Evolutionary conservation across 2,329 filamentous ascomycete species (phyloP), one percentile per base, ranked within the genome.

Genomic region (Sporothrix brasiliensis): DNA sequence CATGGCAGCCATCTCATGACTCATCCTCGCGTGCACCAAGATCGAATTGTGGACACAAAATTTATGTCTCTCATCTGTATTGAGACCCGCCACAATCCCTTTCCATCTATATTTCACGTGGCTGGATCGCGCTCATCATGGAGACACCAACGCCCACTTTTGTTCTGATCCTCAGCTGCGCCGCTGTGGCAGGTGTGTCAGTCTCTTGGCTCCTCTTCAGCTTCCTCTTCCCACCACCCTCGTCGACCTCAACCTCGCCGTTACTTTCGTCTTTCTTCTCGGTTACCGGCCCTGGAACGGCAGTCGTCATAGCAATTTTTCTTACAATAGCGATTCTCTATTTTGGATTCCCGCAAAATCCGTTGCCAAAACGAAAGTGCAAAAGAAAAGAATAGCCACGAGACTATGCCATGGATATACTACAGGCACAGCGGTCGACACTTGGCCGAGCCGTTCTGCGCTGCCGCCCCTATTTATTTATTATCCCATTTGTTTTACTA

Each of bases 251-350:
- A 5, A 27, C 5, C 7, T 5, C 21, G 24, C 34, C 61, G 27
- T 65, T 34, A n/a, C 34, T 44, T 21, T 50, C 61, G 27, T 34
- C 44, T 16, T 16, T 34, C 14, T 30, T n/a, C 44, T 65, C 61
- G 61, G 50, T 34, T 34, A 65, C 61, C 24, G 61, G 61, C 27
- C 60, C 61, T 65, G 61, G 41, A 34, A 34, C 16, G 44, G 61
- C 44, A 7, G 44, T 14, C 44, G 27, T 13, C 24, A 13, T 27
- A 3, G 44, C 61, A 9, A 30, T 65, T 19, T 1, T n/a, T 13
- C 60, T 63, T 11, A 63, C 41, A 10, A 2, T 14, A 2, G 14
- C 24, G 13, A 30, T 63, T 49, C 39, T 63, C 41, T 49, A 6
- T 41, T n/a, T 49, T 30, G 13, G 21, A 16, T 41, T 21, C 13